Conservation (phyloP, 495 filamentous ascomycete genomes). For the Pseudevernia furfuracea region DNA sequence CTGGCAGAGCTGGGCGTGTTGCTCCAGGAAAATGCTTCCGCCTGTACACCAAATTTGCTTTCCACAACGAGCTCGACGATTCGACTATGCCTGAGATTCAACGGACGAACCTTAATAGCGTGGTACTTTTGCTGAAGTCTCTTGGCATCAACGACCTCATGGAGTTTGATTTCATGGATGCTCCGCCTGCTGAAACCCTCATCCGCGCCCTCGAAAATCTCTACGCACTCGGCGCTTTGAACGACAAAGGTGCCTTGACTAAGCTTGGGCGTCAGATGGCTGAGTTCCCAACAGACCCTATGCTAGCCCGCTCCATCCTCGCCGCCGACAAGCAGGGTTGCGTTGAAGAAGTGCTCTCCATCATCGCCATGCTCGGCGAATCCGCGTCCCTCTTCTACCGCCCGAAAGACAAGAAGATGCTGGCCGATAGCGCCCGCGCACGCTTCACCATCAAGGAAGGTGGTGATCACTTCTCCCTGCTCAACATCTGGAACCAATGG, state of each 20-base stretch:
- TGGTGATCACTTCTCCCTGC: conserved; percentile 79
- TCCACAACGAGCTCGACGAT: conserved; percentile 89
- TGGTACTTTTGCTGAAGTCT: conserved; percentile 80
- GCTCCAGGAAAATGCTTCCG: conserved; percentile 93
- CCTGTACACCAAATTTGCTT: conserved; percentile 90
- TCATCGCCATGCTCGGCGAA: conserved; percentile 91
- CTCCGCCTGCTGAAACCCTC: conserved; percentile 82
- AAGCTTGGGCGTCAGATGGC: conserved; percentile 93
- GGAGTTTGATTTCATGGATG: conserved; percentile 95
- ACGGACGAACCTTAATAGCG: conserved; percentile 74
- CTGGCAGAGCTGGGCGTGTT: conserved; percentile 85
- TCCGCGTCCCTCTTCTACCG: conserved; percentile 85
- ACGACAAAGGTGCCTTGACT: conserved; percentile 82
- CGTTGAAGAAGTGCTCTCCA: conserved; percentile 89
- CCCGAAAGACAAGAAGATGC: conserved; percentile 94
- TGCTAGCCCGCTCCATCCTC: conserved; percentile 88
- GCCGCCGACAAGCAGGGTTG: conserved; percentile 82
- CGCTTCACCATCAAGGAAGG: conserved; percentile 90
- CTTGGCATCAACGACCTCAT: conserved; percentile 91
- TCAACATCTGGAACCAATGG: conserved; percentile 99
- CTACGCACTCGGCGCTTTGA: conserved; percentile 84
- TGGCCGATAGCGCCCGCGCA: conserved; percentile 86
- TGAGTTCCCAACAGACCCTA: conserved; percentile 90
- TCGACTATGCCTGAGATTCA: conserved; percentile 93
- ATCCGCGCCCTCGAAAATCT: conserved; percentile 87